Evolutionary conservation across 345 rosid genomes (phyloP), one percentile per base, ranked within the genome.

Genomic region (Citrus cavaleriei): DNA sequence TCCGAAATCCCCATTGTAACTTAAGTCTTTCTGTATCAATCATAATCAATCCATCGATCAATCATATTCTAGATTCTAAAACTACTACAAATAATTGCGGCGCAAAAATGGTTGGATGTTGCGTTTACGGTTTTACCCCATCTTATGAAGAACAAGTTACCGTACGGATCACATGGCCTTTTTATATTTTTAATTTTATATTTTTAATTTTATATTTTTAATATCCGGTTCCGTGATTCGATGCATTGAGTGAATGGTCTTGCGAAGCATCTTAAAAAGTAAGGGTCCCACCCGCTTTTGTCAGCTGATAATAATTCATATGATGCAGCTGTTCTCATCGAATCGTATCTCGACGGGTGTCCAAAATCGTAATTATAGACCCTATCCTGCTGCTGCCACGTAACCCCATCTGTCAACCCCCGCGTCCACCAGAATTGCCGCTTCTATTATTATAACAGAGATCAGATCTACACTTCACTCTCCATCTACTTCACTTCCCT

Each of bases 351-450:
- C 5, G 64, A 72, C 27, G 57, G 6, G 19, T 10, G 30, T 8
- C 6, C 42, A 7, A 18, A 21, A 22, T 34, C 1, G 10, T 5
- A 10, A 55, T 12, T 19, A 22, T 22, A 63, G 57, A 46, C 5
- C 1, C 22, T 30, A 22, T 34, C 65, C 21, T 22, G 0, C 5
- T 72, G 54, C 25, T 18, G 63, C 62, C 79, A 66, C 65, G 79
- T 51, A 2, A 14, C 3, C 7, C 4, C 0, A 5, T n/a, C 16
- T 46, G 51, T 46, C 51, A 46, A 3, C 1, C 51, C 13, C 5
- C 1, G 0, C 1, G 16, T 13, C 51, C 0, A 0, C 18, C 0
- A 42, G 16, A 3, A 0, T 3, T 12, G 51, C 18, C 1, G 18
- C 18, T 54, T 54, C 6, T 54, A 54, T 54, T 18, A 18, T 54